These are phyloP conservation scores for Mycena albidolilacea DNA, from an alignment of 768 basidiomycete species.

Conservation along the genomic window DNA sequence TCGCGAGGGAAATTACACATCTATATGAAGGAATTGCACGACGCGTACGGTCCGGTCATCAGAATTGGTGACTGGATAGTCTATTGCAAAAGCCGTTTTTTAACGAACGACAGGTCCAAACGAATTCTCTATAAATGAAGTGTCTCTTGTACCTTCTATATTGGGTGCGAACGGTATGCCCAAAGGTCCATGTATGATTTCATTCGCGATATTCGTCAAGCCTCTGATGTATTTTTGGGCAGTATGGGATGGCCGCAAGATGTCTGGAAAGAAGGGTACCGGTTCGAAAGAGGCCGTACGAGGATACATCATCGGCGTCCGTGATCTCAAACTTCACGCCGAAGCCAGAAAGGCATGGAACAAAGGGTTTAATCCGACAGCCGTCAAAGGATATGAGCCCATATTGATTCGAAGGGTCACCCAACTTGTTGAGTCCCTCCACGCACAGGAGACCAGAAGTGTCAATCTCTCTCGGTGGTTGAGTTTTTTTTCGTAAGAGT, in stretches of 20 bases:
- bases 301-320: not conserved
- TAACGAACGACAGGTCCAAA: slow-evolving; percentile 56
- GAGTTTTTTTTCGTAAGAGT: no score
- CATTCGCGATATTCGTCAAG: not conserved
- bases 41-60: slow-evolving; percentile 66
- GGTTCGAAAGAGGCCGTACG: no score
- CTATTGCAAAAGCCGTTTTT: not conserved
- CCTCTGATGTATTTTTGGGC: not conserved
- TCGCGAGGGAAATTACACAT: slow-evolving; percentile 59
- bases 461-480: no score
- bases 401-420: no score
- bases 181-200: slow-evolving; percentile 55
- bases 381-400: no score
- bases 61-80: slow-evolving; percentile 41
- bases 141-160: slow-evolving; percentile 49
- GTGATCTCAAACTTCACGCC: not conserved
- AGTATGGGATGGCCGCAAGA: slow-evolving; percentile 52
- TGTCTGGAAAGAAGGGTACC: not conserved
- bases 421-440: no score
- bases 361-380: no score
- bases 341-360: no score
- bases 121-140: slow-evolving; percentile 57
- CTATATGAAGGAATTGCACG: slow-evolving; percentile 61
- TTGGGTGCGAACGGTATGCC: slow-evolving; percentile 57
- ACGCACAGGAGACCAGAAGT: not conserved